phyloP scores from a whole-genome alignment of 495 filamentous ascomycete genomes.

The Lasiosphaeria ovina region DNA sequence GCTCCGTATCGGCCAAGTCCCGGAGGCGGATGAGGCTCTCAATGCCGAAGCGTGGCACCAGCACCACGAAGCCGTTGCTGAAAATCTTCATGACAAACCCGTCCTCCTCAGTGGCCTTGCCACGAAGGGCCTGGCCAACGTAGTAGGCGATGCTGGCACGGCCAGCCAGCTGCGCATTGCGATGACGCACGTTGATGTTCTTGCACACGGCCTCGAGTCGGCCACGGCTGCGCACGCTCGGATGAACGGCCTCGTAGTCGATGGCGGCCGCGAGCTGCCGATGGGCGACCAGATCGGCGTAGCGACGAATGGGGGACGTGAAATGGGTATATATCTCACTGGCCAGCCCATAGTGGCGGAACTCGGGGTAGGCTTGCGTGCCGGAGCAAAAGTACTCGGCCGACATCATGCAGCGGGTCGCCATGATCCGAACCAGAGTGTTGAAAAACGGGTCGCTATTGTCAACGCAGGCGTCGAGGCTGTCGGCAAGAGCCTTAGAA shows the following conservation, averaged over 20 bases:
- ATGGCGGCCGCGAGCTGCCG: constrained; percentile 94
- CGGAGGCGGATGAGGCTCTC: constrained; percentile 83
- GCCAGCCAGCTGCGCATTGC: constrained; percentile 93
- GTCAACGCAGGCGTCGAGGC: constrained; percentile 81
- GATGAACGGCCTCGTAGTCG: constrained; percentile 78
- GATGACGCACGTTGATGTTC: constrained; percentile 96
- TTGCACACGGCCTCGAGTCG: constrained; percentile 91
- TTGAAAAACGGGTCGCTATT: constrained; percentile 93
- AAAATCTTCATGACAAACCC: constrained; percentile 97
- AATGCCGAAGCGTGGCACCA: constrained; percentile 93
- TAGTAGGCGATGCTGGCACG: constrained; percentile 94
- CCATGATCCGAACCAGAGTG: constrained; percentile 93
- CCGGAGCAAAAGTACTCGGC: constrained; percentile 97
- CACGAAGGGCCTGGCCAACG: constrained; percentile 91
- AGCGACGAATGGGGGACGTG: constrained; percentile 93
- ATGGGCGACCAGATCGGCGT: constrained; percentile 91
- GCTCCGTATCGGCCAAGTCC: constrained; percentile 75
- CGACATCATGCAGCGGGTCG: constrained; percentile 98
- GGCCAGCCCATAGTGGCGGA: constrained; percentile 93
- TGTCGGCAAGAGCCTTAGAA: constrained; percentile 86
- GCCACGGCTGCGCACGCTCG: constrained; percentile 69
- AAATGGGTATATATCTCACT: constrained; percentile 98
- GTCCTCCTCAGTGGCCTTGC: constrained; percentile 76
- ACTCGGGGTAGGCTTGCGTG: constrained; percentile 87
- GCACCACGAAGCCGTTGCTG: constrained; percentile 92